Evolutionary conservation across 306 rosid species (phyloP).

Genomic region (Trichosanthes truncata): DNA sequence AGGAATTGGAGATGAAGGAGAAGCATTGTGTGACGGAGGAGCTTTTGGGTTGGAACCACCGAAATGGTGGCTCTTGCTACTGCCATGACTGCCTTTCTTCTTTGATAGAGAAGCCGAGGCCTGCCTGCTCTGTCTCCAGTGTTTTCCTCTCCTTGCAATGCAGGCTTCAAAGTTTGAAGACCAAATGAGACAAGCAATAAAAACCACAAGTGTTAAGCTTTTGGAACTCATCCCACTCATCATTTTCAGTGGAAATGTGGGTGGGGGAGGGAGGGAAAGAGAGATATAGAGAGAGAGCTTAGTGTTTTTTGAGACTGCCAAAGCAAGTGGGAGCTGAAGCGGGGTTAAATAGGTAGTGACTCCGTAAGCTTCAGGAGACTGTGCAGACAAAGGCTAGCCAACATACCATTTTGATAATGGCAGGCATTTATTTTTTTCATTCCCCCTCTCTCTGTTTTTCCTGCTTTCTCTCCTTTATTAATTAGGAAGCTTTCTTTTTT

Average conservation of each 20-base stretch:
- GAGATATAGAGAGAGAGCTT: not conserved
- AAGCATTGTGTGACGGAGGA: constrained; percentile 14
- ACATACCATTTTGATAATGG: constrained; percentile 5
- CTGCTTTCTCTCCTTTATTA: constrained; percentile 1
- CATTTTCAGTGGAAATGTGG: constrained; percentile 15
- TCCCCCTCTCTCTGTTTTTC: constrained; percentile 2
- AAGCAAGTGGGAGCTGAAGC: constrained; percentile 9
- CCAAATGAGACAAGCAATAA: constrained; percentile 54
- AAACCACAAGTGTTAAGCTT: constrained; percentile 41
- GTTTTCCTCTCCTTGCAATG: constrained; percentile 86
- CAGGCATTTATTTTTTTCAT: constrained; percentile 2
- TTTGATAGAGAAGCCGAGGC: constrained; percentile 43
- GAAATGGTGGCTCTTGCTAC: constrained; percentile 24
- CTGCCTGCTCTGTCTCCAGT: constrained; percentile 62
- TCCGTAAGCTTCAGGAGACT: constrained; percentile 8
- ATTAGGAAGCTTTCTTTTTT: constrained; percentile 6
- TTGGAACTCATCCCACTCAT: constrained; percentile 54
- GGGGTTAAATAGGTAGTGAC: constrained; percentile 11
- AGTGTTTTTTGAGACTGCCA: not conserved
- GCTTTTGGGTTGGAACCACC: constrained; percentile 54
- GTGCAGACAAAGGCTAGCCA: constrained; percentile 7
- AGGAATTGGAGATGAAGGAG: constrained; percentile 11
- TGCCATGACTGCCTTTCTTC: constrained; percentile 46
- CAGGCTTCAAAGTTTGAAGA: constrained; percentile 66
- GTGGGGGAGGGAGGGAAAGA: not conserved